phyloP scores from a whole-genome alignment of 192 early-diverging fungal species.

The Rhizoclosmatium sp. region DNA sequence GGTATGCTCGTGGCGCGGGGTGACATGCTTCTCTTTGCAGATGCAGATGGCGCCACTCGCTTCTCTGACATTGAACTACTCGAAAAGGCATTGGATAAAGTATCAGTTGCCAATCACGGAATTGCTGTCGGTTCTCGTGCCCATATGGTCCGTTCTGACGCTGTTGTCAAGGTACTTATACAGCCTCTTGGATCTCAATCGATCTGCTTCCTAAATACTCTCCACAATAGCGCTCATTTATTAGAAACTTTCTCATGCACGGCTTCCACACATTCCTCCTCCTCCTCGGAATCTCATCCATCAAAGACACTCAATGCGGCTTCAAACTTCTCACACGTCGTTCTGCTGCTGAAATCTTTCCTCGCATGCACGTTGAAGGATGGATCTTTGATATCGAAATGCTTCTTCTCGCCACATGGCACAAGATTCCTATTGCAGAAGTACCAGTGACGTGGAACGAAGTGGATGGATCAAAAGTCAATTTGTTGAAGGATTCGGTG shows the following conservation, averaged over 20 bases:
- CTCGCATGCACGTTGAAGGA: constrained; percentile 92
- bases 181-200: neutral
- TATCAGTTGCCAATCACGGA: constrained; percentile 59
- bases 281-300: constrained; percentile 83
- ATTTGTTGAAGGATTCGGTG: constrained; percentile 84
- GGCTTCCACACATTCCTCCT: constrained; percentile 92
- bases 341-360: constrained; percentile 79
- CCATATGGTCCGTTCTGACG: constrained; percentile 84
- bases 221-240: constrained; percentile 76
- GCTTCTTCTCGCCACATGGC: constrained; percentile 79
- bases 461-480: constrained; percentile 94
- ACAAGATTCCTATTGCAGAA: constrained; percentile 81
- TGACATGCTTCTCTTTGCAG: constrained; percentile 83
- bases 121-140: constrained; percentile 91
- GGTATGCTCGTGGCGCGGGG: constrained; percentile 85
- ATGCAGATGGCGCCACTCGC: constrained; percentile 94
- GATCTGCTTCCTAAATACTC: neutral
- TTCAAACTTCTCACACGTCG: constrained; percentile 92
- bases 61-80: constrained; percentile 87
- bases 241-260: constrained; percentile 94
- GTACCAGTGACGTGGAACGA: constrained; percentile 97
- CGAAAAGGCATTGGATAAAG: constrained; percentile 45
- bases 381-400: constrained; percentile 99
- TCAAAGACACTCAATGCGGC: constrained; percentile 97
- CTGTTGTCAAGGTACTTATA: constrained; percentile 80